Evolutionary conservation across 2,329 filamentous ascomycete species (phyloP).

Genomic region (Aspergillus costaricaensis): DNA sequence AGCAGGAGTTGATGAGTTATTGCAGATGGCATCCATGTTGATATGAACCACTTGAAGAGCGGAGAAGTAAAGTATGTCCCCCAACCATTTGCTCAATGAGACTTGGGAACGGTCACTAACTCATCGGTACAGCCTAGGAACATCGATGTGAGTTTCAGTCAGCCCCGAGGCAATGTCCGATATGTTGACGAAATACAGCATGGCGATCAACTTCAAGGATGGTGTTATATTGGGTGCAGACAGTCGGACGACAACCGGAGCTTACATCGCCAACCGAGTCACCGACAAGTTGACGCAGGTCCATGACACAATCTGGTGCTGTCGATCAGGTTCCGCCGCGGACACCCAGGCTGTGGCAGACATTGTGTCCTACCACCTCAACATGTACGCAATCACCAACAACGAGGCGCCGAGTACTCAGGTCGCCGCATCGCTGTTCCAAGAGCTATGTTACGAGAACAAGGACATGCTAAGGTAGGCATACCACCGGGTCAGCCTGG

Average conservation of each 20-base stretch:
- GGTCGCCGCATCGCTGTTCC: constrained; percentile 92
- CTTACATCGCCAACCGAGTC: constrained; percentile 98
- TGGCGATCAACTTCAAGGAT: constrained; percentile 99
- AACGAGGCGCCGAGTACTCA: constrained; percentile 90
- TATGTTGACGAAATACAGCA: constrained; percentile 57
- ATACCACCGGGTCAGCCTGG: not conserved
- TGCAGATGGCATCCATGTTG: constrained; percentile 95
- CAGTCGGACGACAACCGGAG: constrained; percentile 93
- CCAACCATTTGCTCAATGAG: not conserved
- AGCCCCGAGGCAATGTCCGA: not conserved
- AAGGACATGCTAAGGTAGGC: constrained; percentile 87
- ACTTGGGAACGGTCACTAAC: constrained; percentile 32
- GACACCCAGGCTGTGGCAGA: constrained; percentile 98
- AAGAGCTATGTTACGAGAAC: constrained; percentile 97
- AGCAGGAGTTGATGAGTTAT: constrained; percentile 21
- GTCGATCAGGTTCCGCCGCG: constrained; percentile 92
- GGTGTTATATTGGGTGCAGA: constrained; percentile 96
- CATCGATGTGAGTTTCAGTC: constrained; percentile 75
- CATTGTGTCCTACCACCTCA: constrained; percentile 95
- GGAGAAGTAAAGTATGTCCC: constrained; percentile 92
- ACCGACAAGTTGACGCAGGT: constrained; percentile 99
- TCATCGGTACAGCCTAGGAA: constrained; percentile 70
- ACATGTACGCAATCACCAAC: constrained; percentile 87
- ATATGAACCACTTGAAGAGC: constrained; percentile 98
- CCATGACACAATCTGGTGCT: constrained; percentile 99